phyloP scores from a whole-genome alignment of 257 asterid species.

The Solanum arcanum region DNA sequence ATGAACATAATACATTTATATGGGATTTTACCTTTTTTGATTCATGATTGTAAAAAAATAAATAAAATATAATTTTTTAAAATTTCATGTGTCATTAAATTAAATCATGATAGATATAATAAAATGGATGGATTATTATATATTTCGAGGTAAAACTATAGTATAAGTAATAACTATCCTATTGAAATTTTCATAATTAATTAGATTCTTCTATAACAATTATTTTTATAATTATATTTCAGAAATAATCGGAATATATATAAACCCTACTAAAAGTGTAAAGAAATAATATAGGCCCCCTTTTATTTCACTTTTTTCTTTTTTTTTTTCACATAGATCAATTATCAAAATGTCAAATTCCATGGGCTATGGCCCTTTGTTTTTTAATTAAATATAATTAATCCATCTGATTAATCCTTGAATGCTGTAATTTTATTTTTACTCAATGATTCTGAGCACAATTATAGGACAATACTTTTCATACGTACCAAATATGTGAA shows the following conservation, averaged over 20 bases:
- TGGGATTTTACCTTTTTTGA: too few species aligned
- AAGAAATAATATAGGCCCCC: neutral
- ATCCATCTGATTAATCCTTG: neutral
- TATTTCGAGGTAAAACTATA: neutral
- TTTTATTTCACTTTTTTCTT: too few species aligned
- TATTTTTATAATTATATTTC: too few species aligned
- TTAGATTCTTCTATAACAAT: too few species aligned
- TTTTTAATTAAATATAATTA: too few species aligned
- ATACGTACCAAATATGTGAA: neutral
- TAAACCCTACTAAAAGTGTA: too few species aligned
- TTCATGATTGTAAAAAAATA: too few species aligned
- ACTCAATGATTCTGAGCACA: neutral
- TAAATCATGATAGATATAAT: neutral
- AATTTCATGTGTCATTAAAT: neutral
- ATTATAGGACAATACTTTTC: too few species aligned
- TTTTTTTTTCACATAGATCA: neutral
- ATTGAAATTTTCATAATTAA: too few species aligned
- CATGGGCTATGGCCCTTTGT: neutral
- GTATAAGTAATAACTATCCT: neutral
- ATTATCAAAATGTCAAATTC: neutral
- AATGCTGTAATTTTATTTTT: neutral
- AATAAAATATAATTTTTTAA: too few species aligned
- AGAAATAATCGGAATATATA: too few species aligned
- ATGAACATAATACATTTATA: too few species aligned
- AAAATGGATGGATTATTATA: neutral